Percentiles rank a stretch among this genome's conserved stretches.
These are phyloP conservation scores for Akanthomyces uredinophilus DNA, from an alignment of 2,329 filamentous ascomycete species.

Conservation along the genomic window DNA sequence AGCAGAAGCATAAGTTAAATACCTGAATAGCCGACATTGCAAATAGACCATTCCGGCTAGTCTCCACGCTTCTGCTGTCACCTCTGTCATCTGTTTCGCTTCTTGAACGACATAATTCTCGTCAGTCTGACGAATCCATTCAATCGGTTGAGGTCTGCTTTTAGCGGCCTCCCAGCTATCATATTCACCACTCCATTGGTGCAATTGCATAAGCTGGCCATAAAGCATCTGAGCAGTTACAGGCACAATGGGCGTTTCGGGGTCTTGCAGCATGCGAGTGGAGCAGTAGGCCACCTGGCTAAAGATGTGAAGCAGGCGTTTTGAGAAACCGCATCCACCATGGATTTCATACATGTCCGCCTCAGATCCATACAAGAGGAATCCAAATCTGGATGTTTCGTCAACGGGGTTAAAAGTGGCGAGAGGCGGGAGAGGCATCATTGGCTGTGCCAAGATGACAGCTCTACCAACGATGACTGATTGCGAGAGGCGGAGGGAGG, in stretches of 20 bases:
- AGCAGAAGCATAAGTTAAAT: not conserved
- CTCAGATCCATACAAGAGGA: conserved; percentile 34
- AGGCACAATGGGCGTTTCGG: conserved; percentile 27
- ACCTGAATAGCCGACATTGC: conserved; percentile 35
- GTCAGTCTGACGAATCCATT: conserved; percentile 26
- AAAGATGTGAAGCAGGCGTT: conserved; percentile 32
- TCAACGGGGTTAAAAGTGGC: conserved; percentile 24
- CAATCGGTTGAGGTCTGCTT: conserved; percentile 20
- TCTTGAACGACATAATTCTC: conserved; percentile 23
- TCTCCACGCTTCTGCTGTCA: conserved; percentile 39
- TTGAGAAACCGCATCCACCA: conserved; percentile 38
- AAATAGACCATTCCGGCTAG: conserved; percentile 35
- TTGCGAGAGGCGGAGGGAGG: conserved; percentile 31
- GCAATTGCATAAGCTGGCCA: conserved; percentile 26
- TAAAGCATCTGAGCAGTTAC: conserved; percentile 26
- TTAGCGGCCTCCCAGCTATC: conserved; percentile 21
- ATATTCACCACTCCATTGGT: conserved; percentile 32
- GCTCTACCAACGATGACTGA: conserved; percentile 35
- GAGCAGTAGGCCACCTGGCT: conserved; percentile 35
- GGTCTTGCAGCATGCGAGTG: conserved; percentile 30
- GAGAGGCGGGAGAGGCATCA: conserved; percentile 28
- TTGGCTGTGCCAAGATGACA: conserved; percentile 35
- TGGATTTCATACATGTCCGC: conserved; percentile 34
- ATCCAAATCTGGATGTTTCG: conserved; percentile 31
- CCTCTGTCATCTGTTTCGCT: conserved; percentile 33